Conservation (phyloP, 768 basidiomycete genomes). For the Hortiboletus campestris region DNA sequence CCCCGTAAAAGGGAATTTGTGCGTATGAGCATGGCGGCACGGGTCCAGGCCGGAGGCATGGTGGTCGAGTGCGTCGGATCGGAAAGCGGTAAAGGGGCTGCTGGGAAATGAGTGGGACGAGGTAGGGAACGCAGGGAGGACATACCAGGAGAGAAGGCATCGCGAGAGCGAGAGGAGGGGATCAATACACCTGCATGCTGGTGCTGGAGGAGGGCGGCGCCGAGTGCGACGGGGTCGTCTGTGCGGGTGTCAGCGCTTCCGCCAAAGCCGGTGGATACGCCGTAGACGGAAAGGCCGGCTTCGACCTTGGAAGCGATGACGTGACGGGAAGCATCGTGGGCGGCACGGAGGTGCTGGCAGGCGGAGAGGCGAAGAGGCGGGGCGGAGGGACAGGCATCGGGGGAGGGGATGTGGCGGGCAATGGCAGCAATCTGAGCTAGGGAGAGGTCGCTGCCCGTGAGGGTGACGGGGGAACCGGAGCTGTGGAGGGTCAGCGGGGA, state of each 20-base stretch:
- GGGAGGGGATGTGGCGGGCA: conserved; percentile 52
- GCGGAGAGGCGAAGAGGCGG: conserved; percentile 23
- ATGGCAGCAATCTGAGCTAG: conserved; percentile 77
- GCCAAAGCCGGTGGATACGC: conserved; percentile 83
- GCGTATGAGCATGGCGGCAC: conserved; percentile 82
- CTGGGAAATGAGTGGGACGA: not conserved
- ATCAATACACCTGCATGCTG: conserved; percentile 70
- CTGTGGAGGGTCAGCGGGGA: conserved; percentile 34
- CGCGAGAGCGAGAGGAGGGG: conserved; percentile 45
- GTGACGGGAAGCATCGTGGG: conserved; percentile 60
- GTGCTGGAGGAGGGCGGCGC: conserved; percentile 81
- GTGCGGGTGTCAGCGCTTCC: conserved; percentile 89
- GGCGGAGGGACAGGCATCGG: conserved; percentile 37
- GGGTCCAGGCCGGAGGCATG: conserved; percentile 88
- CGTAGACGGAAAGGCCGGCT: conserved; percentile 71
- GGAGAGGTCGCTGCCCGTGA: conserved; percentile 71
- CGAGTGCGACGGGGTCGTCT: conserved; percentile 67
- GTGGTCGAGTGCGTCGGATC: conserved; percentile 65
- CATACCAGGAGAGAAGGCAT: conserved; percentile 2
- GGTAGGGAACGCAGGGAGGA: not conserved
- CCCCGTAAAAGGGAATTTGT: conserved; percentile 89
- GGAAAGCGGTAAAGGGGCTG: conserved; percentile 54
- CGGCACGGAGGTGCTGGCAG: conserved; percentile 38
- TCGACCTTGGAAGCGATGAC: conserved; percentile 68
- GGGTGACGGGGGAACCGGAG: conserved; percentile 56